Evolutionary conservation across 305 asterid species (phyloP), one percentile per base, ranked within the genome.

Genomic region (Fraxinus xanthoxyloides): DNA sequence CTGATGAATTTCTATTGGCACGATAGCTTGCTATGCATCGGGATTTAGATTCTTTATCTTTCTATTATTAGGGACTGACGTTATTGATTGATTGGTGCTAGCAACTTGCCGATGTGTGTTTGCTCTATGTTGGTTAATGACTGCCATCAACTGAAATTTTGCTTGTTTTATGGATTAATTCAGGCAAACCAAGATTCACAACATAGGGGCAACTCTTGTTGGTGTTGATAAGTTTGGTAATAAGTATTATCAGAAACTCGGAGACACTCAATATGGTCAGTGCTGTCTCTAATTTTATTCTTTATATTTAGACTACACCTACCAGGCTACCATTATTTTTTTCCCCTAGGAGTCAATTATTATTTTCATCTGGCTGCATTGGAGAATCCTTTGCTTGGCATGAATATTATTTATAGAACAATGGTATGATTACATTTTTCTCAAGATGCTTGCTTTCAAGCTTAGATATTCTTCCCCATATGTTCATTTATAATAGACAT

Each of bases 161-260:
- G 31, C 0, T 36, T 34, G 46, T 82, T 13, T 54, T 56, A 48
- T 63, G 75, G 34, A 70, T 76, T 77, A 34, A 26, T 82, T 31
- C 86, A 94, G 98, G 95, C 97, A 94, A 82, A 94, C 98, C 56
- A 95, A 94, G 93, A 90, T 95, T 77, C 99, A 95, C 87, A 95
- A 94, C 43, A 91, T 95, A 15, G 99, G 99, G 36, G 99, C 98
- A 76, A 92, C 92, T 3, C 82, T 94, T 76, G 91, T 91, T 75
- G 99, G 99, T 72, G 91, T 92, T 72, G 99, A 95, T 86, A 93
- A 96, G 88, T 90, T 91, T 85, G 98, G 99, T 82, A 96, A 96
- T 81, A 96, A 96, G 90, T 96, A 96, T 87, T 96, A 91, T 78
- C 87, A 96, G 92, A 94, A 91, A 82, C 92, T 90, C 43, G 99